phyloP scores from a whole-genome alignment of 257 asterid species.

The Cruciata laevipes region DNA sequence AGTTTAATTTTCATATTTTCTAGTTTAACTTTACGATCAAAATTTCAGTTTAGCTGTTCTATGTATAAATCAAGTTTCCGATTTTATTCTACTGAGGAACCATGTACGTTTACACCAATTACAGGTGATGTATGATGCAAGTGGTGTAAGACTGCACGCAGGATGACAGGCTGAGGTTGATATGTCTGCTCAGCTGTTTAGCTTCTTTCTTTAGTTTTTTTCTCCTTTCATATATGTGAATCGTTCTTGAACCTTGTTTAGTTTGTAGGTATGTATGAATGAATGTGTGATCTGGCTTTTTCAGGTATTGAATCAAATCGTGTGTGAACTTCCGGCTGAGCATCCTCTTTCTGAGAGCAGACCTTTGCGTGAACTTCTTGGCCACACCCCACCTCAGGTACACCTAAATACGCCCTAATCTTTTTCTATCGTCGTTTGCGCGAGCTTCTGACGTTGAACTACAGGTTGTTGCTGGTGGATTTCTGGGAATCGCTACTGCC shows the following conservation, averaged over 20 bases:
- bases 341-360: conserved; percentile 94
- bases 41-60: background rate
- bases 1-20: no score
- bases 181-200: conserved; percentile 9
- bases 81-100: background rate
- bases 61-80: background rate
- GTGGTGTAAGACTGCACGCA: conserved; percentile 92
- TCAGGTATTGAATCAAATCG: conserved; percentile 90
- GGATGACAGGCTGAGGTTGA: conserved; percentile 99
- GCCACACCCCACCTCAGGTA: conserved; percentile 98
- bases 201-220: background rate
- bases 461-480: conserved; percentile 81
- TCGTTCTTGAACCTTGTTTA: background rate
- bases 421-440: background rate
- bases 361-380: conserved; percentile 94
- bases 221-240: background rate
- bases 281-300: conserved; percentile 5
- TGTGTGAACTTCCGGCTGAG: conserved; percentile 88
- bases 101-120: conserved; percentile 4
- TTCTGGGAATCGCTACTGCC: conserved; percentile 55
- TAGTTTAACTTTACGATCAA: background rate
- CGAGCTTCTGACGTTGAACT: background rate
- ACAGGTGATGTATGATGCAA: conserved; percentile 98
- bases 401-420: background rate
- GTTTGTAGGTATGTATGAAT: background rate